Percentiles rank a stretch among this genome's conserved stretches.
phyloP scores from a whole-genome alignment of 164 flowering plant species.

The Akebia trifoliata region DNA sequence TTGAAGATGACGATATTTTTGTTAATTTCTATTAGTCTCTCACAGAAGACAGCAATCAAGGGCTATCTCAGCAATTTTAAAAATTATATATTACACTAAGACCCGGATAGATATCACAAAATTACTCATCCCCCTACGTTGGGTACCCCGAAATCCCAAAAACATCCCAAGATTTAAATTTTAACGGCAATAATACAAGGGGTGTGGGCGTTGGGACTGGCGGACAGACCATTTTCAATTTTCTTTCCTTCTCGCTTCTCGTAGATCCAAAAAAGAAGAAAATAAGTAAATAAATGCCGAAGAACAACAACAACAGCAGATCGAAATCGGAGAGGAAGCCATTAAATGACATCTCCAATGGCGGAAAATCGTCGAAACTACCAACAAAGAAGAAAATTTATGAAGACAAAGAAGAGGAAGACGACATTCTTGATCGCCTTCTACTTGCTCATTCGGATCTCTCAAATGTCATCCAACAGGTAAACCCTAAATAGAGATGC shows the following conservation, averaged over 20 bases:
- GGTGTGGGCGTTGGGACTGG: no score
- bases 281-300: no score
- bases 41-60: no score
- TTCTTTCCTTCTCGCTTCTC: background rate
- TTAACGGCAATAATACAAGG: no score
- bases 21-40: no score
- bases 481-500: conserved; percentile 13
- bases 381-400: conserved; percentile 7
- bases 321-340: conserved; percentile 44
- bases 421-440: conserved; percentile 53
- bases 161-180: no score
- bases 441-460: conserved; percentile 60
- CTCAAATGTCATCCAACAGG: conserved; percentile 52
- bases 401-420: conserved; percentile 12
- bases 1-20: no score
- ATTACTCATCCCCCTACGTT: no score
- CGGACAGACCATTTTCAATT: background rate
- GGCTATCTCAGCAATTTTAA: no score
- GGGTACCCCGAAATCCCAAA: no score
- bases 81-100: no score
- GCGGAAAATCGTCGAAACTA: conserved; percentile 18
- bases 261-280: background rate
- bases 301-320: conserved; percentile 17
- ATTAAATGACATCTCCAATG: conserved; percentile 42
- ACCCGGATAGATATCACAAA: no score